A percentile compares a stretch with the other conserved stretches of the same genome.
These are phyloP conservation scores for Flaveria linearis DNA, from an alignment of 129 eudicot genomes.

Conservation along the genomic window DNA sequence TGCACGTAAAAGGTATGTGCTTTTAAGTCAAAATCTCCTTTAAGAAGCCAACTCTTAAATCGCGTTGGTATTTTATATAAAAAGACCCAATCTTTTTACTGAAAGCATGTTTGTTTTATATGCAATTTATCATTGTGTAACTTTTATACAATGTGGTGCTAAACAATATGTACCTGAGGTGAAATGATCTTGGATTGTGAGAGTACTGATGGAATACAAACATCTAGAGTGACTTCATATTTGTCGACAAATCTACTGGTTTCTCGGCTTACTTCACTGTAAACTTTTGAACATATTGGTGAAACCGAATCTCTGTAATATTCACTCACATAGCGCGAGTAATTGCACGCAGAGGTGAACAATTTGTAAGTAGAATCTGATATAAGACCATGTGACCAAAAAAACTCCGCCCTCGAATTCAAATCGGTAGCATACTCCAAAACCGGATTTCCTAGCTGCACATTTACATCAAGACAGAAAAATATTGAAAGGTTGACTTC, in stretches of 20 bases:
- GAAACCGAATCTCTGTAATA: constrained; percentile 55
- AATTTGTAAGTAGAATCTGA: constrained; percentile 47
- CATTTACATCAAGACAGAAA: constrained; percentile 5
- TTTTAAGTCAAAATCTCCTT: no score
- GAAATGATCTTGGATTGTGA: constrained; percentile 57
- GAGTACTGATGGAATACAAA: constrained; percentile 63
- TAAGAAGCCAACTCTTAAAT: no score
- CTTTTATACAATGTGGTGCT: background rate
- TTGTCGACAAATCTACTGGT: constrained; percentile 63
- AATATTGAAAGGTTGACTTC: background rate
- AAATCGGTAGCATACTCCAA: constrained; percentile 44
- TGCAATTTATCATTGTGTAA: background rate
- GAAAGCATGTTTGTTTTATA: background rate
- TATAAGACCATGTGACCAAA: constrained; percentile 80
- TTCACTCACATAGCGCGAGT: constrained; percentile 59
- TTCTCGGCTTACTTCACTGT: constrained; percentile 52
- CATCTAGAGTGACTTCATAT: constrained; percentile 66
- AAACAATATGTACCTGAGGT: constrained; percentile 45
- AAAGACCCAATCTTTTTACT: background rate
- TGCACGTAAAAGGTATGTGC: no score
- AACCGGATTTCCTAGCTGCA: constrained; percentile 72
- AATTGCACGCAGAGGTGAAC: constrained; percentile 49
- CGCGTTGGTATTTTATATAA: no score
- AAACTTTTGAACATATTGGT: constrained; percentile 46
- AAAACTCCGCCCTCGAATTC: constrained; percentile 56